A percentile compares a stretch with the other conserved stretches of the same genome.
phyloP scores from a whole-genome alignment of 352 stramenopile species.

The Globisporangium emineosum region DNA sequence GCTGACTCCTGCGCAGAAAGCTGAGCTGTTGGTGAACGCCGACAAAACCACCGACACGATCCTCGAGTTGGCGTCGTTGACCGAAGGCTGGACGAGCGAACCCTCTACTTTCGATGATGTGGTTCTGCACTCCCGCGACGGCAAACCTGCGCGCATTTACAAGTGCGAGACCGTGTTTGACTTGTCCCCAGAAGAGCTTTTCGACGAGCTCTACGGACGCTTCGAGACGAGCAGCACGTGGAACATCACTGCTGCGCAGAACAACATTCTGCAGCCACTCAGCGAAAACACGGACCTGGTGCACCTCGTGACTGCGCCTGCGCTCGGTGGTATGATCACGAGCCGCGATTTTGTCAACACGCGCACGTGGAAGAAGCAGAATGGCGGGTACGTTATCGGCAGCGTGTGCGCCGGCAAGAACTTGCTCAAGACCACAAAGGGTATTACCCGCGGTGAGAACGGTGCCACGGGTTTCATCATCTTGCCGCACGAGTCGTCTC shows the following conservation, averaged over 20 bases:
- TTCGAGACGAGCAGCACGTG: constrained; percentile 70
- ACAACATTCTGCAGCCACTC: constrained; percentile 67
- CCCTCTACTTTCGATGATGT: constrained; percentile 59
- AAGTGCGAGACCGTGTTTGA: constrained; percentile 72
- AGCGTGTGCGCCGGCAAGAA: constrained; percentile 69
- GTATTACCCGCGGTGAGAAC: constrained; percentile 76
- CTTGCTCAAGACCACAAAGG: constrained; percentile 63
- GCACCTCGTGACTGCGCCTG: constrained; percentile 61
- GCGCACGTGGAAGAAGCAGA: constrained; percentile 66
- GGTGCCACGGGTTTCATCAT: constrained; percentile 74
- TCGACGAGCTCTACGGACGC: constrained; percentile 74
- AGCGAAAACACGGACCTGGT: constrained; percentile 71
- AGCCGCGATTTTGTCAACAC: constrained; percentile 84
- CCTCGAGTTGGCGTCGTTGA: constrained; percentile 42
- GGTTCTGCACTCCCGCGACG: constrained; percentile 61
- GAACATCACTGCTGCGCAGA: constrained; percentile 78
- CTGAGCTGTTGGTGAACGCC: constrained; percentile 46
- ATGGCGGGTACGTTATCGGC: constrained; percentile 68
- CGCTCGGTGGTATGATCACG: constrained; percentile 70
- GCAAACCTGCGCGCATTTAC: constrained; percentile 69
- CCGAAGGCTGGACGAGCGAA: constrained; percentile 64
- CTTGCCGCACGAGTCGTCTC: constrained; percentile 63
- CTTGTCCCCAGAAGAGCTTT: constrained; percentile 70
- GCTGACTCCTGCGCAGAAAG: constrained; percentile 40
- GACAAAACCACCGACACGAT: constrained; percentile 51